These are phyloP conservation scores for Nicotiana knightiana DNA, from an alignment of 257 asterid genomes.

Conservation along the genomic window DNA sequence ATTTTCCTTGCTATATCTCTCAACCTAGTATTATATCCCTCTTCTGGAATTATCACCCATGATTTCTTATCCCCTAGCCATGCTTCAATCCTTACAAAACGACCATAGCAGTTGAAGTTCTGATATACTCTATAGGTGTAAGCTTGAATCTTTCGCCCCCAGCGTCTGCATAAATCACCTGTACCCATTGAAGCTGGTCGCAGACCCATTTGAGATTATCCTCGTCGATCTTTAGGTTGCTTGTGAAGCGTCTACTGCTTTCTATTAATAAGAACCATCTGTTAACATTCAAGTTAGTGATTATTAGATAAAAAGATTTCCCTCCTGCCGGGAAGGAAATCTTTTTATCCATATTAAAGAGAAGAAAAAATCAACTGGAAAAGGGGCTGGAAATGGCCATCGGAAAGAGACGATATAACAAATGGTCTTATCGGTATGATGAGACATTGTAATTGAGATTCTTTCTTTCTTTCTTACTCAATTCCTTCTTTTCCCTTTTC, in stretches of 20 bases:
- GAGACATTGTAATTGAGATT: too few species aligned
- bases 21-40: neutral
- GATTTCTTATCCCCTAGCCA: neutral
- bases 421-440: too few species aligned
- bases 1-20: neutral
- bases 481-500: too few species aligned
- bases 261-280: neutral
- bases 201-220: neutral
- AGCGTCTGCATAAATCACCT: neutral
- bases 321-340: neutral
- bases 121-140: neutral
- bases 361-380: neutral
- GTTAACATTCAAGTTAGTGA: neutral
- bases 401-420: too few species aligned
- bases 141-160: neutral
- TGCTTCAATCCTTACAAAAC: neutral
- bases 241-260: neutral
- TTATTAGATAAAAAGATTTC: neutral
- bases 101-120: neutral
- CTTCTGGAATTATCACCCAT: neutral
- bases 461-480: too few species aligned
- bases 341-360: too few species aligned
- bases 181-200: neutral
- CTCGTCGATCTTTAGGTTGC: neutral
- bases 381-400: too few species aligned